A percentile compares a stretch with the other conserved stretches of the same genome.
These are phyloP conservation scores for Pseudogymnoascus sp. DNA, from an alignment of 2,329 filamentous ascomycete genomes.

Conservation along the genomic window DNA sequence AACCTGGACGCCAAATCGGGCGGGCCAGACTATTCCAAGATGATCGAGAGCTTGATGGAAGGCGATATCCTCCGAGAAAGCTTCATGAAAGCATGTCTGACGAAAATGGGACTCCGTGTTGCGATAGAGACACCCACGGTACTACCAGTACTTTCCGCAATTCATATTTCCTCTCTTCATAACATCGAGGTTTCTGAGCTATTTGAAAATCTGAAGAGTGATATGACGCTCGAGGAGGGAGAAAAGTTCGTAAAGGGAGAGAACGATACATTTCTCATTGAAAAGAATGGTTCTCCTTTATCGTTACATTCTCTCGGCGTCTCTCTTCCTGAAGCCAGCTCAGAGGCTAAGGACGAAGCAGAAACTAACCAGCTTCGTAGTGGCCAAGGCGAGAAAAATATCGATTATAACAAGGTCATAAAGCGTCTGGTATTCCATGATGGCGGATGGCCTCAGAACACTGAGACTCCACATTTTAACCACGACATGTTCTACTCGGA, in stretches of 20 bases:
- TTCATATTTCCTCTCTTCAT: slow-evolving; percentile 70
- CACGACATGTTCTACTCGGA: slow-evolving; percentile 71
- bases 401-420: slow-evolving; percentile 65
- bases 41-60: slow-evolving; percentile 58
- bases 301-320: slow-evolving; percentile 47
- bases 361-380: slow-evolving; percentile 16
- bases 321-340: slow-evolving; percentile 34
- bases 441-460: slow-evolving; percentile 54
- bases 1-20: slow-evolving; percentile 65
- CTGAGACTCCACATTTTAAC: slow-evolving; percentile 78
- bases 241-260: slow-evolving; percentile 71
- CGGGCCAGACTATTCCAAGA: slow-evolving; percentile 58
- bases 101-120: slow-evolving; percentile 74
- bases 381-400: slow-evolving; percentile 46
- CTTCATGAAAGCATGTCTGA: slow-evolving; percentile 73
- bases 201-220: slow-evolving; percentile 52
- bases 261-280: slow-evolving; percentile 73
- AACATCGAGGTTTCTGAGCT: slow-evolving; percentile 59
- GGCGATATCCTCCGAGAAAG: slow-evolving; percentile 62
- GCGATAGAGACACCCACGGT: slow-evolving; percentile 60
- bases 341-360: slow-evolving; percentile 13
- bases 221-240: slow-evolving; percentile 57
- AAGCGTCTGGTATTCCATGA: slow-evolving; percentile 73
- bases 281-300: slow-evolving; percentile 57
- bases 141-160: slow-evolving; percentile 58